Evolutionary conservation across 768 basidiomycete genomes (phyloP), one percentile per base, ranked within the genome.

Genomic region (Gloeostereum incarnatum): DNA sequence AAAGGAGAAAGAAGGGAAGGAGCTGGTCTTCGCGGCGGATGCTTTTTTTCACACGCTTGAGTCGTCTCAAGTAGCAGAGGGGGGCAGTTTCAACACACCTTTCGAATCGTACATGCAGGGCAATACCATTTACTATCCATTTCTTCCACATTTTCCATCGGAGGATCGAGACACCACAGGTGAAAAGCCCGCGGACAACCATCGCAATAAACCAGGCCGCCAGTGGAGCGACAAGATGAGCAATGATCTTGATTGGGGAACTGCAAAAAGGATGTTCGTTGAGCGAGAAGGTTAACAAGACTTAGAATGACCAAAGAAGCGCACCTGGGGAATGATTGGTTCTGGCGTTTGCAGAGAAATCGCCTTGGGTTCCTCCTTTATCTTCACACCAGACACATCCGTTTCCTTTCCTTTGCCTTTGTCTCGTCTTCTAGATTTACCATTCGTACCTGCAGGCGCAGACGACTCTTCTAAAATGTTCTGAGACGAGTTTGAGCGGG

Each of bases 121-220:
- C 88, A 89, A 60, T 78, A 87, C 81, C 83, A 91, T 54, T 75
- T 70, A 48, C 80, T 75, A 60, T 88, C 85, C 9, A 86, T 84
- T 31, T 96, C 76, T 58, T 96, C 90, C 44, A 83, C 71, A 35
- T 78, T 66, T 45, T 92, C 87, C 67, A 97, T 75, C 16, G 96
- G 96, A 38, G 96, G 96, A 58, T 99, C 86, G 47, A 99, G 71
- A 59, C 96, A 99, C 75, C 85, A 81, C 43, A 98, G 78, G 61
- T 99, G 96, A 59, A 96, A 99, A 5, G 92, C 90, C 46, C 84
- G 68, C 24, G 94, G 89, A 56, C 96, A 99, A 14, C 93, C 92
- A 58, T 98, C 96, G 59, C 96, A 99, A 57, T 96, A 98, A 14
- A 99, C 76, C 44, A 98, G 71, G 31, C 84, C 75, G 34, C 94